Conservation (phyloP, 1,284 basidiomycete genomes). For the Trichosporon sp. region DNA sequence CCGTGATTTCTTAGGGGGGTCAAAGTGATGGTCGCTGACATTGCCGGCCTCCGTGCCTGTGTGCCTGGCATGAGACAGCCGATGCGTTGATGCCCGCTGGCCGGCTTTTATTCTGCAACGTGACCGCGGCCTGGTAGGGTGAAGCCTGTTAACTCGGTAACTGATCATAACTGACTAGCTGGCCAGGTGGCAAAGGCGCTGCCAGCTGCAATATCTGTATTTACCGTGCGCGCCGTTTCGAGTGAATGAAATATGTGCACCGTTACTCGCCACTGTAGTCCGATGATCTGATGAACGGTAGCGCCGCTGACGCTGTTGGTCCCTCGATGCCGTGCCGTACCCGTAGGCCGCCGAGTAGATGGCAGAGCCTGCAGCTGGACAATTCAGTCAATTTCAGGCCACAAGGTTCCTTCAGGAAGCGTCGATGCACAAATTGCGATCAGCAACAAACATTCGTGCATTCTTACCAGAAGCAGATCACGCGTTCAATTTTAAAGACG, state of each 20-base stretch:
- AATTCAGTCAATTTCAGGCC: conserved; percentile 1
- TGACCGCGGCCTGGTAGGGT: neutral
- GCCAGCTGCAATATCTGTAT: no score
- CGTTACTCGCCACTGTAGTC: neutral
- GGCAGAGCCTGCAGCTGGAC: neutral
- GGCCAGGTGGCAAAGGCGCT: neutral
- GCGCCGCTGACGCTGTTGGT: neutral
- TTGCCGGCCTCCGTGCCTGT: conserved; percentile 2
- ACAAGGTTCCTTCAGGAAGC: neutral
- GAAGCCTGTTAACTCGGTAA: neutral
- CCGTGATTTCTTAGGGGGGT: neutral
- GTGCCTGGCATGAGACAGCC: conserved; percentile 11
- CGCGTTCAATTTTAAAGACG: neutral
- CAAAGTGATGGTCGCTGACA: neutral
- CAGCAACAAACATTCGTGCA: conserved; percentile 6
- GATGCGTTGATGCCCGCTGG: neutral
- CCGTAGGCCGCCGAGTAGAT: neutral
- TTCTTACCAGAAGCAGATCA: conserved; percentile 12
- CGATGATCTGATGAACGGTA: neutral
- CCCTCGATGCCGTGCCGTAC: neutral
- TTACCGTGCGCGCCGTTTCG: no score
- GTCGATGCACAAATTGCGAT: neutral
- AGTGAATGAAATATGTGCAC: neutral
- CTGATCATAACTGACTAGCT: neutral
- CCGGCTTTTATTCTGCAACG: neutral